Conservation (phyloP, 257 asterid genomes). For the Thymus quinquecostatus region DNA sequence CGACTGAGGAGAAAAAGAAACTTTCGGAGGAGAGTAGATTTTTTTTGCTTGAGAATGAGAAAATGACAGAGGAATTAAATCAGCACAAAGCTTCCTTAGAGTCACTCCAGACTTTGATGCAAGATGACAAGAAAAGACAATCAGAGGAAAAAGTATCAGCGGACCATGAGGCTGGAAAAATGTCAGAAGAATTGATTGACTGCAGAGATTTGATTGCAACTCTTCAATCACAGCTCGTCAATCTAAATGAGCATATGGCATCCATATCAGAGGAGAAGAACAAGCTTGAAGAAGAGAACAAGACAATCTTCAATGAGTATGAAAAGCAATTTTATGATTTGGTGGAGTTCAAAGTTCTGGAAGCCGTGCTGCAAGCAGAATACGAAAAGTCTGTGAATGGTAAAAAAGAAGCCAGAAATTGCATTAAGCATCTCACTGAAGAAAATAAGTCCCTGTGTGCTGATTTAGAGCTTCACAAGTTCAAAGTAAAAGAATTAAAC, state of each 20-base stretch:
- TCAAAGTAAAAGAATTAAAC: conserved; percentile 44
- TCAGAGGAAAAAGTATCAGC: conserved; percentile 47
- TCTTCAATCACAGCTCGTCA: conserved; percentile 62
- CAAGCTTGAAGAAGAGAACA: conserved; percentile 62
- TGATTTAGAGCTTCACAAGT: conserved; percentile 54
- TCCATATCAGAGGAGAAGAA: conserved; percentile 54
- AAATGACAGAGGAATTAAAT: conserved; percentile 54
- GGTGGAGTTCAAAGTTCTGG: conserved; percentile 41
- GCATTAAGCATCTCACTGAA: conserved; percentile 51
- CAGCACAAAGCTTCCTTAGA: conserved; percentile 54
- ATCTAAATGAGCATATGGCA: conserved; percentile 40
- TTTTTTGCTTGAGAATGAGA: conserved; percentile 55
- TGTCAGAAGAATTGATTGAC: conserved; percentile 54
- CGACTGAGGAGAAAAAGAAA: conserved; percentile 59
- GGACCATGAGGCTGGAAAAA: conserved; percentile 48
- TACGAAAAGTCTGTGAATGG: conserved; percentile 52
- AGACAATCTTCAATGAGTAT: conserved; percentile 41
- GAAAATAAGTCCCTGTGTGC: conserved; percentile 59
- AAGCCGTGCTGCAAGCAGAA: conserved; percentile 57
- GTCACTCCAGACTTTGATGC: conserved; percentile 51
- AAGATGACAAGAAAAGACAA: conserved; percentile 55
- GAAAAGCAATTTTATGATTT: conserved; percentile 59
- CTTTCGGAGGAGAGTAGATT: conserved; percentile 55
- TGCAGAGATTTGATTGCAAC: conserved; percentile 48
- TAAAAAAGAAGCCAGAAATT: conserved; percentile 56